Percentiles rank a stretch among this genome's conserved stretches.
Evolutionary conservation across 139 green algal species (phyloP).

Genomic region (Micractinium sp.): DNA sequence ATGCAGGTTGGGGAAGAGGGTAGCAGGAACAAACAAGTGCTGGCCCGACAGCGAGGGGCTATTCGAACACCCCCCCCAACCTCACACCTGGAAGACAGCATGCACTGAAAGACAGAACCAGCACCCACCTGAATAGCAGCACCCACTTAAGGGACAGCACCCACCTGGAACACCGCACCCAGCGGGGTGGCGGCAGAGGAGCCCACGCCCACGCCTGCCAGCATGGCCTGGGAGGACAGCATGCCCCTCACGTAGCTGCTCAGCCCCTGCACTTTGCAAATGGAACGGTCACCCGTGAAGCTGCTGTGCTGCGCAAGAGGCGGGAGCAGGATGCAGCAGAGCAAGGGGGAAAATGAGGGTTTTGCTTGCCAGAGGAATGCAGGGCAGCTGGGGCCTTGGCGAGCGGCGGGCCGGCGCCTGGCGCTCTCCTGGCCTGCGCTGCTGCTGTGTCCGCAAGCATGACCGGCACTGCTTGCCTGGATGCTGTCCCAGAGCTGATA

Average conservation of each 20-base stretch:
- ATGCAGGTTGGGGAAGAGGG: no score
- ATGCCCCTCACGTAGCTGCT: slow-evolving; percentile 80
- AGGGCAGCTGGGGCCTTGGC: no score
- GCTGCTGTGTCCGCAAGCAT: no score
- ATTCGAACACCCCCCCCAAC: no score
- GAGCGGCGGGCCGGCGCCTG: no score
- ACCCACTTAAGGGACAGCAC: no score
- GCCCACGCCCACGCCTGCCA: slow-evolving; percentile 78
- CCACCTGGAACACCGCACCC: slow-evolving; percentile 49
- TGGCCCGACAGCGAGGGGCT: not conserved
- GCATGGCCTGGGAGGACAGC: slow-evolving; percentile 70
- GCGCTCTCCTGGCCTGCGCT: no score
- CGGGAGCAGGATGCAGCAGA: no score
- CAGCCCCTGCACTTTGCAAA: slow-evolving; percentile 62
- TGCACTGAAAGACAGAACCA: no score
- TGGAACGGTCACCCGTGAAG: not conserved
- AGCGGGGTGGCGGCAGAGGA: slow-evolving; percentile 68
- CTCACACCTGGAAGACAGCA: slow-evolving; percentile 40
- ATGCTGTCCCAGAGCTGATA: slow-evolving; percentile 28
- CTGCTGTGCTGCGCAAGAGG: not conserved
- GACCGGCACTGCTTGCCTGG: not conserved
- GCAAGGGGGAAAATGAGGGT: no score
- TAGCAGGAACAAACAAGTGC: not conserved
- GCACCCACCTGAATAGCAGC: no score
- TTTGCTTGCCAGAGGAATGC: no score